A percentile compares a stretch with the other conserved stretches of the same genome.
Evolutionary conservation across 2,329 filamentous ascomycete genomes (phyloP).

Genomic region (Aspergillus proliferans): DNA sequence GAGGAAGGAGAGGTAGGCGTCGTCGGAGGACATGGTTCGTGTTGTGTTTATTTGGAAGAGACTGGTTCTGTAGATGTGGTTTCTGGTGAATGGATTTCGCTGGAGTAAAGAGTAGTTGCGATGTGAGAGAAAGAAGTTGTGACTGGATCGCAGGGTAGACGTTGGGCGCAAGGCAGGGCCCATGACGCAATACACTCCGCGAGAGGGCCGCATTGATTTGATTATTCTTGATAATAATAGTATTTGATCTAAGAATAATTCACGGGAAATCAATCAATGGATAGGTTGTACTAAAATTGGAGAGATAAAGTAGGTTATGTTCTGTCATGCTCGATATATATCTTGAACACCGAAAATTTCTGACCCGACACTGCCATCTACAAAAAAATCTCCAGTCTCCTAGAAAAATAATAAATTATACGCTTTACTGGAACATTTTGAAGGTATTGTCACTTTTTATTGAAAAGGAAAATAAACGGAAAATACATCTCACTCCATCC

Average conservation of each 20-base stretch:
- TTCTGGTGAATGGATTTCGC: background rate
- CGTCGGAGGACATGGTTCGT: conserved; percentile 55
- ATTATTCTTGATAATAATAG: too few relatives aligned
- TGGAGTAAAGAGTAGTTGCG: conserved; percentile 4
- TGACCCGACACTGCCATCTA: background rate
- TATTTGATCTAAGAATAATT: too few relatives aligned
- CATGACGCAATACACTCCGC: conserved; percentile 20
- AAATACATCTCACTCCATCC: conserved; percentile 27
- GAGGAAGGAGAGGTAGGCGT: conserved; percentile 77
- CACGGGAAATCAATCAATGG: too few relatives aligned
- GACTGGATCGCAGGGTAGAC: background rate
- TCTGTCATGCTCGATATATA: too few relatives aligned
- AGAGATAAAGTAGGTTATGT: too few relatives aligned
- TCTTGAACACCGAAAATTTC: too few relatives aligned
- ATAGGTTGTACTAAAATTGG: too few relatives aligned
- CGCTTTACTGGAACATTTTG: conserved; percentile 9
- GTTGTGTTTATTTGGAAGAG: conserved; percentile 10
- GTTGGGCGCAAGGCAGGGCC: conserved; percentile 8
- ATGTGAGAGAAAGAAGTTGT: background rate
- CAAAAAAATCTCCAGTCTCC: background rate
- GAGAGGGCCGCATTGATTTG: conserved; percentile 6
- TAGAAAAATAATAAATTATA: too few relatives aligned
- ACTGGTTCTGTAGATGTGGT: background rate
- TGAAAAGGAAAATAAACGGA: conserved; percentile 35
- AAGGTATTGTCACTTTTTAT: conserved; percentile 37